phyloP scores from a whole-genome alignment of 2,329 filamentous ascomycete species.

The Cordyceps javanica region DNA sequence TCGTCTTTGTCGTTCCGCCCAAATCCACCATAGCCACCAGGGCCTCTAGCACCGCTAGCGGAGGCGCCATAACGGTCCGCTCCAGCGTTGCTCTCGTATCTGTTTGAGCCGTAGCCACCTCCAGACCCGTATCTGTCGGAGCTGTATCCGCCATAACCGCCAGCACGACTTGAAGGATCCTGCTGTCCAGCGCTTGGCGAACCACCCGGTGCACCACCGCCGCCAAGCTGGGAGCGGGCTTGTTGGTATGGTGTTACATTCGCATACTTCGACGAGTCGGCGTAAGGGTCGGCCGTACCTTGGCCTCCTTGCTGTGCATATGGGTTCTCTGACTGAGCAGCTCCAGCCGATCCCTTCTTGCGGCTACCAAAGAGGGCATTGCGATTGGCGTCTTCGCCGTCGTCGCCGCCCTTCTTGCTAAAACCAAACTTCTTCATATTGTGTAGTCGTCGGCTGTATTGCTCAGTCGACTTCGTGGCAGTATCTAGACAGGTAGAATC shows the following conservation, averaged over 20 bases:
- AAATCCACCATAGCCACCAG: constrained; percentile 57
- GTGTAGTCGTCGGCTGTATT: neutral
- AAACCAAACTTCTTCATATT: constrained; percentile 57
- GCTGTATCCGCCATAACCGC: constrained; percentile 40
- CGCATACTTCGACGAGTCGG: constrained; percentile 40
- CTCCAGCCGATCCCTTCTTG: constrained; percentile 42
- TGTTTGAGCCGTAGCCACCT: constrained; percentile 46
- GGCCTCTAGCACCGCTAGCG: constrained; percentile 33
- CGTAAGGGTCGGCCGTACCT: constrained; percentile 44
- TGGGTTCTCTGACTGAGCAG: constrained; percentile 45
- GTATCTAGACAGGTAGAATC: neutral
- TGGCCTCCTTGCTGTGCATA: constrained; percentile 46
- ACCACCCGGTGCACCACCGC: constrained; percentile 18
- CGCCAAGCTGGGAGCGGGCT: constrained; percentile 31
- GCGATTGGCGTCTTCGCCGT: constrained; percentile 42
- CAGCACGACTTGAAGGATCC: constrained; percentile 16
- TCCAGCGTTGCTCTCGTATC: constrained; percentile 39
- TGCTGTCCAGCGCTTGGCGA: constrained; percentile 13
- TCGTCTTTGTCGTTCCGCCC: constrained; percentile 38
- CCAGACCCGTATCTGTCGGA: constrained; percentile 46
- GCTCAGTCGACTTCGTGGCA: neutral
- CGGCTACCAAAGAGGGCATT: constrained; percentile 46
- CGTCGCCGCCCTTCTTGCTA: constrained; percentile 46
- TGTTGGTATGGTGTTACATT: constrained; percentile 41
- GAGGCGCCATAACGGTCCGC: constrained; percentile 23